phyloP scores from a whole-genome alignment of 495 filamentous ascomycete genomes.

The Penicillium salamii region DNA sequence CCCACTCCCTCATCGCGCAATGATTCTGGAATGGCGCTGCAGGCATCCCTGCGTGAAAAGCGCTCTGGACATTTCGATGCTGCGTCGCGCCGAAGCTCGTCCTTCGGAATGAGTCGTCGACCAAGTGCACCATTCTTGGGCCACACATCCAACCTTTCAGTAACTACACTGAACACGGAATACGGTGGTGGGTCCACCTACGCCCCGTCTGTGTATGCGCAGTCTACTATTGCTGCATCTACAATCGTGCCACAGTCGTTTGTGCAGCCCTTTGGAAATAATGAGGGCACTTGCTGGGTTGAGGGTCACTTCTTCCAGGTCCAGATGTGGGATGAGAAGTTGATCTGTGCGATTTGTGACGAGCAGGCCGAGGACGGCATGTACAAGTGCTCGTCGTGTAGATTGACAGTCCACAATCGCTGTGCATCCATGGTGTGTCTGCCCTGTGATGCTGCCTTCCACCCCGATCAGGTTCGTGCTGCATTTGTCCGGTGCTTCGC shows the following conservation, averaged over 20 bases:
- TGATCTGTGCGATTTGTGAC: constrained; percentile 81
- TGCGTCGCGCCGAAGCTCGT: constrained; percentile 80
- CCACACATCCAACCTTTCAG: constrained; percentile 77
- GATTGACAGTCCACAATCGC: constrained; percentile 70
- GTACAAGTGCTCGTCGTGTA: constrained; percentile 80
- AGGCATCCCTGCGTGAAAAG: constrained; percentile 85
- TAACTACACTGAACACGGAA: constrained; percentile 77
- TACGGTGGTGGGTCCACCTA: constrained; percentile 75
- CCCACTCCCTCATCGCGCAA: constrained; percentile 75
- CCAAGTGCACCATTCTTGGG: constrained; percentile 84
- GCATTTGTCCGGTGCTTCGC: constrained; percentile 94
- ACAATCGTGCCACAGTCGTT: constrained; percentile 93
- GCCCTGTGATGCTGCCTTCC: constrained; percentile 87
- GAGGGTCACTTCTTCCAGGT: constrained; percentile 91
- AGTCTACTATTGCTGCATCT: constrained; percentile 95
- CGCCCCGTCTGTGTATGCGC: constrained; percentile 92
- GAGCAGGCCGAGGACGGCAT: constrained; percentile 87
- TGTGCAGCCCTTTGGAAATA: constrained; percentile 79
- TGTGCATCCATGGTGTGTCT: constrained; percentile 79
- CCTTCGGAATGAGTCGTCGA: constrained; percentile 76
- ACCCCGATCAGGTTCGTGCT: constrained; percentile 83
- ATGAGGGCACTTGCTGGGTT: constrained; percentile 83
- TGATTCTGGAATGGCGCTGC: constrained; percentile 84
- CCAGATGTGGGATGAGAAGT: constrained; percentile 61
- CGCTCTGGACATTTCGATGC: constrained; percentile 92